Evolutionary conservation across 768 basidiomycete genomes (phyloP).

Genomic region (Filobasidium floriforme): DNA sequence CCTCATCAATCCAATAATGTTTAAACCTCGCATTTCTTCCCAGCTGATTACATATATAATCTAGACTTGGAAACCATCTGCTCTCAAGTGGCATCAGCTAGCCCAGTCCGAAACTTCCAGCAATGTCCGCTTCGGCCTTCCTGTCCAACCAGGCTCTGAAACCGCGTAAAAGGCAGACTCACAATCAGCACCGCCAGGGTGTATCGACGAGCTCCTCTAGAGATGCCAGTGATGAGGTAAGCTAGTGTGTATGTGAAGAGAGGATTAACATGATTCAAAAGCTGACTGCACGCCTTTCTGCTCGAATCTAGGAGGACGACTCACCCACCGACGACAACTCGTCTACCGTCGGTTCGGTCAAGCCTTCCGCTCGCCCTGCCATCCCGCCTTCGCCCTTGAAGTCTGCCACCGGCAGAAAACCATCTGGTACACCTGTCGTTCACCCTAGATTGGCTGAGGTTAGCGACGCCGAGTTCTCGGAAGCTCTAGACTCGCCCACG

Average conservation of each 20-base stretch:
- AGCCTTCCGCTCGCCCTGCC: not conserved
- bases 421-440: not conserved
- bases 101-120: not conserved
- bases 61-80: no score
- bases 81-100: no score
- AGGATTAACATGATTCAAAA: not conserved
- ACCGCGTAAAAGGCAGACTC: not conserved
- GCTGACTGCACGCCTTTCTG: not conserved
- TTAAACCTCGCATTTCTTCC: no score
- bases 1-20: no score
- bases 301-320: constrained; percentile 2
- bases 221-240: constrained; percentile 47
- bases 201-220: constrained; percentile 20
- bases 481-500: constrained; percentile 40
- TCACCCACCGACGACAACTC: constrained; percentile 19
- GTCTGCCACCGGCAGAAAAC: not conserved
- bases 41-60: no score
- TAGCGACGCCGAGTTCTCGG: constrained; percentile 26
- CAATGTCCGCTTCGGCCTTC: constrained; percentile 1
- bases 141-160: not conserved
- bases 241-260: not conserved
- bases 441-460: constrained; percentile 27
- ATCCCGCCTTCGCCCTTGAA: constrained; percentile 1
- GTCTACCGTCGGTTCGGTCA: constrained; percentile 11
- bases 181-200: constrained; percentile 5